Evolutionary conservation across 768 basidiomycete genomes (phyloP), one percentile per base, ranked within the genome.

Genomic region (Lentinula boryana): DNA sequence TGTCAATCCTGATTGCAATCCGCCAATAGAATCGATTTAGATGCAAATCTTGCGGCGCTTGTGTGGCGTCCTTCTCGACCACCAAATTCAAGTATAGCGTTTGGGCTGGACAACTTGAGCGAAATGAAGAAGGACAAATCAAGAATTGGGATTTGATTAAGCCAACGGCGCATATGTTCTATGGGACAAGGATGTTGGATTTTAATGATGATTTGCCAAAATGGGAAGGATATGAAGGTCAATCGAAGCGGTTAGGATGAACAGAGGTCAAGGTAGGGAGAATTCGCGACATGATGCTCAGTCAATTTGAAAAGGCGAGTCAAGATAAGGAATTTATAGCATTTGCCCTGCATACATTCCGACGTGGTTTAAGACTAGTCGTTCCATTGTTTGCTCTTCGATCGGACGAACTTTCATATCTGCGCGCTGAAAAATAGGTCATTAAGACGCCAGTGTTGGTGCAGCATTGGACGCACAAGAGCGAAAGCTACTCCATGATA

Each of bases 21-120:
- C 12, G 13, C 8, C 40, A 21, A 35, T 8, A 58, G 48, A 80
- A 74, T 21, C 84, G 87, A 5, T 83, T 73, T 67, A 76, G 87
- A 18, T 90, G 89, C 69, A 86, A 80, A 67, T 69, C 63, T 0
- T 91, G 88, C 63, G 88, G 88, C 1, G 72, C 68, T 27, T 74
- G 72, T 36, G 75, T 87, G 23, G 79, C 80, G 10, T 83, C 80
- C 15, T 74, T 79, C 64, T 86, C 89, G 68, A 67, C 72, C 18
- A 77, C 76, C 60, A 73, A 72, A 13, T 70, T 75, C 33, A 76
- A 74, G 57, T 80, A 79, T 74, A 87, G 83, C 66, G 72, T 88
- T 13, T 87, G 84, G 80, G 85, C 84, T 8, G 74, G 75, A 0
- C 76, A 80, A 56, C 70, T 90, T 23, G 78, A 83, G 62, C 76